Evolutionary conservation across 2,329 filamentous ascomycete genomes (phyloP).

Genomic region (Decorospora gaudefroyi): DNA sequence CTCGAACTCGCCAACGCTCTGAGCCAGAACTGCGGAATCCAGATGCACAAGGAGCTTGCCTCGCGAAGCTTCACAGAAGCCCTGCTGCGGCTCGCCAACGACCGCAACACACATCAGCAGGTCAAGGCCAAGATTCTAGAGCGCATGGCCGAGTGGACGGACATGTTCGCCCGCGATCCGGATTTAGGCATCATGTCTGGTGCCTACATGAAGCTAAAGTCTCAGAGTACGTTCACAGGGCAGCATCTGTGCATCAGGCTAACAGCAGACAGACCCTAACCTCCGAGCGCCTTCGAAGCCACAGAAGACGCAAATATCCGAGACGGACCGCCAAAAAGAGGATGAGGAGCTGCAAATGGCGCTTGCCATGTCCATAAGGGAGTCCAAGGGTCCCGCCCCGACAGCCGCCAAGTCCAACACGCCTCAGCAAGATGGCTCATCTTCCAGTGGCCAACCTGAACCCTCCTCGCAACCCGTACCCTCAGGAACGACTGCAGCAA

Average conservation of each 20-base stretch:
- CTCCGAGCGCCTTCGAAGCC: conserved; percentile 91
- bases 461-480: conserved; percentile 63
- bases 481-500: conserved; percentile 90
- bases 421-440: conserved; percentile 40
- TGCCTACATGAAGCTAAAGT: conserved; percentile 85
- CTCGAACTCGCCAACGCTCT: conserved; percentile 87
- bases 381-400: conserved; percentile 63
- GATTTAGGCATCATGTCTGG: conserved; percentile 98
- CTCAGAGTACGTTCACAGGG: conserved; percentile 55
- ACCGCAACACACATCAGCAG: conserved; percentile 92
- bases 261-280: conserved; percentile 70
- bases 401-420: conserved; percentile 50
- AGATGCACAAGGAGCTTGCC: conserved; percentile 86
- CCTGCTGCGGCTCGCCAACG: conserved; percentile 84
- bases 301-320: conserved; percentile 88
- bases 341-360: conserved; percentile 98
- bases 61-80: conserved; percentile 94
- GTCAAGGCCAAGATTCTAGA: conserved; percentile 97
- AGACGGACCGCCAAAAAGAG: conserved; percentile 88
- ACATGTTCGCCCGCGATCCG: conserved; percentile 87
- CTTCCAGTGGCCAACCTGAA: conserved; percentile 34
- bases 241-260: conserved; percentile 5
- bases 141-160: conserved; percentile 93
- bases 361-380: conserved; percentile 86
- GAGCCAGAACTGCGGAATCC: conserved; percentile 86